These are phyloP conservation scores for Trametes villosa DNA, from an alignment of 768 basidiomycete species.

Conservation along the genomic window DNA sequence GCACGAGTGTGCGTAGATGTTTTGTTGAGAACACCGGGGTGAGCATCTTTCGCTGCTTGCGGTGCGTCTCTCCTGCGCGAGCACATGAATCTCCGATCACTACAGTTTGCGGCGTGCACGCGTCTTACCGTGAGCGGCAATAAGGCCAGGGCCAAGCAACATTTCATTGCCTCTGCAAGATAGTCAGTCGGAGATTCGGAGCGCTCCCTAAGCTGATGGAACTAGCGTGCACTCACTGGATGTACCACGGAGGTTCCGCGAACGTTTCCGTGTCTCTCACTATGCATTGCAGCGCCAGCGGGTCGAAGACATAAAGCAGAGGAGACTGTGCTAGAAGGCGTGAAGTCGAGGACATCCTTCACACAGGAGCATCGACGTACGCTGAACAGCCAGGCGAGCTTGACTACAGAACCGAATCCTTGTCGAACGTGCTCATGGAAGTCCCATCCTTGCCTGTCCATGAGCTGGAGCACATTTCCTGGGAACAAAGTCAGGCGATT, in stretches of 20 bases:
- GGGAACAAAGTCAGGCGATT: background rate
- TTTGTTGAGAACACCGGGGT: conserved; percentile 21
- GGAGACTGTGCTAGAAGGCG: background rate
- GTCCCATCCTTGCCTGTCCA: conserved; percentile 10
- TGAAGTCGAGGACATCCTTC: no score
- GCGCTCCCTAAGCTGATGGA: background rate
- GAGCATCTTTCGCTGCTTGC: conserved; percentile 30
- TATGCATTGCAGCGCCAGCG: conserved; percentile 20
- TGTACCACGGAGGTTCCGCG: conserved; percentile 18
- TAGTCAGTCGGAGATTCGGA: no score
- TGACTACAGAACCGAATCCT: conserved; percentile 17
- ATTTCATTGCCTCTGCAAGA: no score
- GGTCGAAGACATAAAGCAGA: conserved; percentile 20
- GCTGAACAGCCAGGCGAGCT: conserved; percentile 14
- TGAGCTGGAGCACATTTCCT: conserved; percentile 18
- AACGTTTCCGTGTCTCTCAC: conserved; percentile 20
- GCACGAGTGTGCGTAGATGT: conserved; percentile 19
- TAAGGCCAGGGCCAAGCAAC: no score
- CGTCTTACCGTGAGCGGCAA: no score
- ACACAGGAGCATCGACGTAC: background rate
- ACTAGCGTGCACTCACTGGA: background rate
- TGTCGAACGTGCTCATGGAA: conserved; percentile 18
- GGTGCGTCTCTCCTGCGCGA: conserved; percentile 28
- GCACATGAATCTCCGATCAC: no score
- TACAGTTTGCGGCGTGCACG: no score